Base-by-base conservation (phyloP, 495 filamentous ascomycete species). In the Aspergillus cavernicola region DNA sequence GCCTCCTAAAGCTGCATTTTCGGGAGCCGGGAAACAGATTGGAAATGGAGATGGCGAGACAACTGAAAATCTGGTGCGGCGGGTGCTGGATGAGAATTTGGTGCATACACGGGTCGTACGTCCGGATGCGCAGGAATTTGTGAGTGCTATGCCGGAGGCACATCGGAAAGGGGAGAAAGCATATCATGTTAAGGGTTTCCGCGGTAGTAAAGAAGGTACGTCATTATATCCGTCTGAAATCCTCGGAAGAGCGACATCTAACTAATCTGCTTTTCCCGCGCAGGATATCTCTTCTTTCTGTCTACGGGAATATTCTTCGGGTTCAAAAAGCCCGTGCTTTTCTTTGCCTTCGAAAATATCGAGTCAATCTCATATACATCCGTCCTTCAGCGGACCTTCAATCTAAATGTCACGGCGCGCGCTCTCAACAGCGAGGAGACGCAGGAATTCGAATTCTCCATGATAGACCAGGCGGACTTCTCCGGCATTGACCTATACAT, bases 271-370 rank as follows among this genome's bases (percentile, higher is more conserved):
- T 13, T 32, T 1, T 52, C n/a, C n/a, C n/a, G 63, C 31, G 8
- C 37, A 83, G 92, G 93, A 10, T 98, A 85, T 55, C 77, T 98
- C 10, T 97, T 95, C 70, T 87, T 97, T 64, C 76, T 97, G 6
- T 81, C 86, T 36, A 85, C 78, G 18, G 93, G 93, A 2, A 92
- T 98, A 39, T 65, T 98, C 24, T 98, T 88, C 77, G 91, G 84
- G 1, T 97, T 96, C 80, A 96, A 96, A 68, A 98, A 98, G 63
- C 93, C 93, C 0, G 72, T 98, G 20, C 61, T 89, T 13, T 96
- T 90, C 74, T 84, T 97, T 55, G 83, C 89, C 3, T 87, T 95
- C 39, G 82, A 87, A 38, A 73, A 77, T 33, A 86, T 97, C 45
- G 83, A 84, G 3, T 87, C 87, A 9, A 79, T 97, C 12, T 91